phyloP scores from a whole-genome alignment of 2,329 filamentous ascomycete genomes.

The Zarea fungicola region DNA sequence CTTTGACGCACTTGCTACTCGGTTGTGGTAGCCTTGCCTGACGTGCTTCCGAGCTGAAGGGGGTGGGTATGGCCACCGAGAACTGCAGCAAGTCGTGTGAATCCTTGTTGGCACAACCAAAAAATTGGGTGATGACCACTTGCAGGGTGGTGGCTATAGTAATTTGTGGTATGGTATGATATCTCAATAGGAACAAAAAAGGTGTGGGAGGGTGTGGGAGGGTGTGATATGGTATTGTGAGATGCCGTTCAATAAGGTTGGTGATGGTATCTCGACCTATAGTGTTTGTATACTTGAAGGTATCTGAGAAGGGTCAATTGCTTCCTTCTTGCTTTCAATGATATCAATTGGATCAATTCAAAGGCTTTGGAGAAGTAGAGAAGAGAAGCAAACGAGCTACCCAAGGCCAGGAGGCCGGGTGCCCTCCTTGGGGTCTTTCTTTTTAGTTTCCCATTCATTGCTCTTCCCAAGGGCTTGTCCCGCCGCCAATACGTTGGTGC shows the following conservation, averaged over 20 bases:
- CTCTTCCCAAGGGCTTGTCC: constrained; percentile 9
- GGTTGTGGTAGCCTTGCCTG: constrained; percentile 5
- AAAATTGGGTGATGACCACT: constrained; percentile 3
- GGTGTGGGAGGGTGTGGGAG: constrained; percentile 11
- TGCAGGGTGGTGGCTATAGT: constrained; percentile 14
- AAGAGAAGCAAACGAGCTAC: not conserved
- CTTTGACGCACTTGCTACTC: constrained; percentile 1
- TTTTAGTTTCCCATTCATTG: constrained; percentile 12
- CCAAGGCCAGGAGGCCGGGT: constrained; percentile 10
- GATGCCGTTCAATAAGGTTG: not conserved
- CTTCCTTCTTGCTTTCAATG: not conserved
- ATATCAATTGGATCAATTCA: constrained; percentile 5
- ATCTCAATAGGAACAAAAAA: not conserved
- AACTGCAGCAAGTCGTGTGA: constrained; percentile 5
- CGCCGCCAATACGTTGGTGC: constrained; percentile 2
- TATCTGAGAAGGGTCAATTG: not conserved
- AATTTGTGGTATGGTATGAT: constrained; percentile 10
- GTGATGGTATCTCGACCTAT: constrained; percentile 1
- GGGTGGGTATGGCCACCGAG: constrained; percentile 3
- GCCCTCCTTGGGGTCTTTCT: constrained; percentile 8
- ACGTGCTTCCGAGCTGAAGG: not conserved
- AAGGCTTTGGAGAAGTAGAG: constrained; percentile 3
- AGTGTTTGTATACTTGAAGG: not conserved
- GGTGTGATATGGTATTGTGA: constrained; percentile 5
- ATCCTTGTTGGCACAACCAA: constrained; percentile 10